Evolutionary conservation across 2,329 filamentous ascomycete genomes (phyloP).

Genomic region (Didymella segeticola): DNA sequence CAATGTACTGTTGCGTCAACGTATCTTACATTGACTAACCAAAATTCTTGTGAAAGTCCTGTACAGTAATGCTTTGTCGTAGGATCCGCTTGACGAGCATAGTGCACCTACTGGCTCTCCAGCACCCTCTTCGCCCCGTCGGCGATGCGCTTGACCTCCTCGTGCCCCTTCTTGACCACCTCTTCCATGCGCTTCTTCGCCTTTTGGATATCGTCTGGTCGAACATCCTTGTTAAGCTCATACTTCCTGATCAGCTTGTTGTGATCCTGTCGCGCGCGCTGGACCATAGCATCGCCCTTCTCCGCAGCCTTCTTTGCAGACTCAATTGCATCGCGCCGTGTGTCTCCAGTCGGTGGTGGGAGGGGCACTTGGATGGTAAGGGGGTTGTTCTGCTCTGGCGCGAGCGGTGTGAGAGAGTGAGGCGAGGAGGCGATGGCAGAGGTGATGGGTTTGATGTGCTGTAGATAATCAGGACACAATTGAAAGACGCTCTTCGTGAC

Average conservation of each 20-base stretch:
- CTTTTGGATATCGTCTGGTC: slow-evolving; percentile 59
- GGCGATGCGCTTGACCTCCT: slow-evolving; percentile 57
- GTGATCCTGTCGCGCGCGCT: slow-evolving; percentile 55
- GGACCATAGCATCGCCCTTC: slow-evolving; percentile 50
- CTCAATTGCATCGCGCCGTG: slow-evolving; percentile 52
- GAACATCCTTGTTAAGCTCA: slow-evolving; percentile 51
- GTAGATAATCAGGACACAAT: background rate
- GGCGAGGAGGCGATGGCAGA: slow-evolving; percentile 60
- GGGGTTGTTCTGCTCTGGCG: slow-evolving; percentile 57
- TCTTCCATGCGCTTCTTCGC: slow-evolving; percentile 59
- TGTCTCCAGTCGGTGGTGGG: slow-evolving; percentile 64
- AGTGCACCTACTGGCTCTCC: slow-evolving; percentile 37
- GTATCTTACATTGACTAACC: background rate
- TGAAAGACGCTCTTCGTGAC: too few relatives aligned
- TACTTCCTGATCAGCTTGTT: slow-evolving; percentile 57
- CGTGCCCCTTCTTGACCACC: slow-evolving; percentile 56
- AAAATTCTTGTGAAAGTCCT: background rate
- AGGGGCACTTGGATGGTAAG: slow-evolving; percentile 62
- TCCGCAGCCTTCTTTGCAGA: slow-evolving; percentile 52
- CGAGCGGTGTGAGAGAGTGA: slow-evolving; percentile 59
- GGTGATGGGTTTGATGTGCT: slow-evolving; percentile 63
- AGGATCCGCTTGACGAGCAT: background rate
- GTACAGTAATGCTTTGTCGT: background rate
- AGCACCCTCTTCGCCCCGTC: slow-evolving; percentile 58
- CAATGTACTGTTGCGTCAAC: background rate